A percentile compares a stretch with the other conserved stretches of the same genome.
phyloP scores from a whole-genome alignment of 768 basidiomycete genomes.

The Serendipita indica region DNA sequence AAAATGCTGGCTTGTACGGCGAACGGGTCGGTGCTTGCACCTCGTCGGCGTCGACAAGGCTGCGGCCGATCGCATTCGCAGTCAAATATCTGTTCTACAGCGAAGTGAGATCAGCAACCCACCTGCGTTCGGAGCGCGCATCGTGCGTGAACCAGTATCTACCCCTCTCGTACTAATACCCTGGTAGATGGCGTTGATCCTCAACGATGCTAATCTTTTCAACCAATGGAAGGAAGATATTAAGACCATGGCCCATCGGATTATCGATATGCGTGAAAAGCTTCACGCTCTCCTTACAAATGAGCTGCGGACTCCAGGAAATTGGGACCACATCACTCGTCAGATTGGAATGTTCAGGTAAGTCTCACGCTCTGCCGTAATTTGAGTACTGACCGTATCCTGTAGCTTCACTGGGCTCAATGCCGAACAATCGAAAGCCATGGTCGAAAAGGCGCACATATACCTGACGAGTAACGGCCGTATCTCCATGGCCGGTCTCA shows the following conservation, averaged over 20 bases:
- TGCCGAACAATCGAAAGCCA: conserved; percentile 43
- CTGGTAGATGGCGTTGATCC: conserved; percentile 56
- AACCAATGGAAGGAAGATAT: conserved; percentile 86
- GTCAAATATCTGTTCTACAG: conserved; percentile 82
- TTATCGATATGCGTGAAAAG: conserved; percentile 80
- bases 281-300: conserved; percentile 59
- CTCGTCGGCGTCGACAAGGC: conserved; percentile 51
- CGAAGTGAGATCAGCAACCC: conserved; percentile 94
- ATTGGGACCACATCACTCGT: conserved; percentile 88
- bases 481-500: conserved; percentile 91
- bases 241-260: conserved; percentile 80
- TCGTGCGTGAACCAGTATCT: conserved; percentile 35
- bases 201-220: conserved; percentile 60
- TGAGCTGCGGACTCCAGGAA: conserved; percentile 73
- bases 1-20: conserved; percentile 90
- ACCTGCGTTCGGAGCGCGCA: conserved; percentile 75
- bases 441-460: conserved; percentile 61
- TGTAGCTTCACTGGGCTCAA: conserved; percentile 73
- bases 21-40: conserved; percentile 91
- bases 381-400: conserved; percentile 12
- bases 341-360: conserved; percentile 99
- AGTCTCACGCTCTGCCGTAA: conserved; percentile 19
- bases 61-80: conserved; percentile 56
- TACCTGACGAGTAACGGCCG: conserved; percentile 80
- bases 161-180: neutral